phyloP scores from a whole-genome alignment of 768 basidiomycete genomes.

The Termitomyces sp. region DNA sequence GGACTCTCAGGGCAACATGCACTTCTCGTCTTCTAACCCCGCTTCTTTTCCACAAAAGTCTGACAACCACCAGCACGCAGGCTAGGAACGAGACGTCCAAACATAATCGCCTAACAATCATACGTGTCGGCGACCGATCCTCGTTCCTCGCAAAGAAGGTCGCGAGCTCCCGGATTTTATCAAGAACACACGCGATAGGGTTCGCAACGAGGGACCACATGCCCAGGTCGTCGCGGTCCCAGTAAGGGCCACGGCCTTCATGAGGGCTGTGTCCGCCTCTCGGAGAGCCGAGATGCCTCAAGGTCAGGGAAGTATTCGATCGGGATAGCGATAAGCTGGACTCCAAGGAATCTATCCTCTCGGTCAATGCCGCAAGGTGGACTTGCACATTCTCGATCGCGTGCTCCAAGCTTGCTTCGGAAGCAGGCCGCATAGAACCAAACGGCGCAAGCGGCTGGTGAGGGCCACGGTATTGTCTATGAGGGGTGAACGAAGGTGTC shows the following conservation, averaged over 20 bases:
- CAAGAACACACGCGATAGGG: constrained; percentile 52
- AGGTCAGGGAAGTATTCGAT: constrained; percentile 35
- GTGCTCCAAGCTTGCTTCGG: constrained; percentile 57
- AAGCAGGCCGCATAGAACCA: constrained; percentile 38
- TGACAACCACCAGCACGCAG: constrained; percentile 53
- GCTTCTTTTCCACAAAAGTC: constrained; percentile 61
- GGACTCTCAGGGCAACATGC: constrained; percentile 50
- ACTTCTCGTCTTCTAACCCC: constrained; percentile 69
- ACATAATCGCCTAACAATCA: constrained; percentile 69
- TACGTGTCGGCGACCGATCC: constrained; percentile 57
- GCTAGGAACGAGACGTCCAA: constrained; percentile 75
- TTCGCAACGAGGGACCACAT: constrained; percentile 75
- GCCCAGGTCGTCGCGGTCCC: constrained; percentile 80
- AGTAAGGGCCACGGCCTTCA: constrained; percentile 32
- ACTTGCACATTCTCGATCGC: constrained; percentile 79
- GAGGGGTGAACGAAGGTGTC: constrained; percentile 25
- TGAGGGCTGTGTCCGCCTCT: constrained; percentile 40
- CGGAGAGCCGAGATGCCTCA: constrained; percentile 34
- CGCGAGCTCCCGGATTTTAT: constrained; percentile 43
- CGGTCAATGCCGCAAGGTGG: constrained; percentile 75
- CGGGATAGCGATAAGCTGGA: constrained; percentile 33
- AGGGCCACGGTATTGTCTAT: constrained; percentile 29
- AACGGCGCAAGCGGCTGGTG: constrained; percentile 28
- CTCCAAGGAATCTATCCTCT: constrained; percentile 74
- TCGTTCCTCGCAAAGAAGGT: constrained; percentile 57